A percentile compares a stretch with the other conserved stretches of the same genome.
These are phyloP conservation scores for Nemania sp. DNA, from an alignment of 2,329 filamentous ascomycete genomes.

Conservation along the genomic window DNA sequence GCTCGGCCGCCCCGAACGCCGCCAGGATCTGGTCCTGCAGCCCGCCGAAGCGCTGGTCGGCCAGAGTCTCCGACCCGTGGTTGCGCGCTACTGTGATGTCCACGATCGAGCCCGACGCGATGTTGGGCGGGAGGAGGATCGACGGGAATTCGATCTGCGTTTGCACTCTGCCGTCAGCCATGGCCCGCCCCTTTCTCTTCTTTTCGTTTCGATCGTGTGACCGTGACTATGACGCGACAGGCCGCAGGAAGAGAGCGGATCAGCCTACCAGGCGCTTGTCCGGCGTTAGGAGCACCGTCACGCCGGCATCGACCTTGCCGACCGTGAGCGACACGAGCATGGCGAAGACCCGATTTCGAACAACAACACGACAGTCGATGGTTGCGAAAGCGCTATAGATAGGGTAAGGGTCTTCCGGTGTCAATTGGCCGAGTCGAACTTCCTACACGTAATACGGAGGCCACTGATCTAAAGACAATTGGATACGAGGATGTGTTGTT, in stretches of 20 bases:
- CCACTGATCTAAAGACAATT: too few species aligned
- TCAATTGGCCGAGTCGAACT: background rate
- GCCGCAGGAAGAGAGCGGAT: too few species aligned
- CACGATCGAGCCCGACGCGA: slow-evolving; percentile 94
- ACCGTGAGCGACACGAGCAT: slow-evolving; percentile 99
- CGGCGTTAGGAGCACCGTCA: slow-evolving; percentile 93
- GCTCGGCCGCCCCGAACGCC: slow-evolving; percentile 81
- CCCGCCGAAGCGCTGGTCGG: slow-evolving; percentile 74
- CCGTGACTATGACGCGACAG: too few species aligned
- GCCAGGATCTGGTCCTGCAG: slow-evolving; percentile 89
- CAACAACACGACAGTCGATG: too few species aligned
- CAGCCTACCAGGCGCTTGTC: slow-evolving; percentile 97
- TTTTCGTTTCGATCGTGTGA: background rate
- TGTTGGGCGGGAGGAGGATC: slow-evolving; percentile 92
- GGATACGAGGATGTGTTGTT: too few species aligned
- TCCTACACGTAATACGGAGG: background rate
- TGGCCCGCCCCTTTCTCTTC: background rate
- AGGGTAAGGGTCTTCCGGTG: background rate
- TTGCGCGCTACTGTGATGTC: slow-evolving; percentile 96
- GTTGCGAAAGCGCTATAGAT: background rate
- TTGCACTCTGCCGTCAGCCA: slow-evolving; percentile 29
- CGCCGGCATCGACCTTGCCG: slow-evolving; percentile 98
- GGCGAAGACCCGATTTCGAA: slow-evolving; percentile 33
- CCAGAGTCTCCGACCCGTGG: slow-evolving; percentile 71
- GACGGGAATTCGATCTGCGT: slow-evolving; percentile 95